Evolutionary conservation across 179 eudicot species (phyloP).

Genomic region (Beta macrorhiza): DNA sequence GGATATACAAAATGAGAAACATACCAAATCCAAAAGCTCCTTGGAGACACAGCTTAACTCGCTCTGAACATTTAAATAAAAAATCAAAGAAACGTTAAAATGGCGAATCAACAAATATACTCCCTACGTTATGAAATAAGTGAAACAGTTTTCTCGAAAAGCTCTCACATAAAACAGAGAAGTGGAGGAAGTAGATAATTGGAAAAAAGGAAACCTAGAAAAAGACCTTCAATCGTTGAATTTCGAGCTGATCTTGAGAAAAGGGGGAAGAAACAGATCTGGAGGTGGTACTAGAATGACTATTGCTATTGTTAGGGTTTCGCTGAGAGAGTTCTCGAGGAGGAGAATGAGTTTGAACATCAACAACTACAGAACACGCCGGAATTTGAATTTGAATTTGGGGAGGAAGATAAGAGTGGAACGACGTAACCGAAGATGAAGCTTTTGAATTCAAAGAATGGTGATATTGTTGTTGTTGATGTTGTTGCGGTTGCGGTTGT

Average conservation of each 20-base stretch:
- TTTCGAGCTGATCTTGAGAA: conserved; percentile 34
- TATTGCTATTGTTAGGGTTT: conserved; percentile 7
- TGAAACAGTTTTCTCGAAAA: too few species aligned
- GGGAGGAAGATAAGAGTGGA: not conserved
- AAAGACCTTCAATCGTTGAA: conserved; percentile 53
- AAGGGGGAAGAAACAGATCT: conserved; percentile 15
- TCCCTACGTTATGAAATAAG: too few species aligned
- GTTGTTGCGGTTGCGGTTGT: not conserved
- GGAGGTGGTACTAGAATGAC: not conserved
- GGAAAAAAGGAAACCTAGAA: not conserved
- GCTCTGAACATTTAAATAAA: conserved; percentile 44
- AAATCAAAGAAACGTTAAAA: not conserved
- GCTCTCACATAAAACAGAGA: too few species aligned
- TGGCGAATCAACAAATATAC: not conserved
- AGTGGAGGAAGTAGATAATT: too few species aligned
- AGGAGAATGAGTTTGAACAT: conserved; percentile 52
- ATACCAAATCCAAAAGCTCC: conserved; percentile 54
- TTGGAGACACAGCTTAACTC: conserved; percentile 56
- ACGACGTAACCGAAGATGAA: not conserved
- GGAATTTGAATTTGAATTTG: conserved; percentile 1
- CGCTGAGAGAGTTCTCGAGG: conserved; percentile 77
- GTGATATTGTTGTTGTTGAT: not conserved
- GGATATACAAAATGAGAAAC: conserved; percentile 3
- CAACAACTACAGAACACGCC: conserved; percentile 17
- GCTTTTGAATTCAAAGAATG: not conserved